phyloP scores from a whole-genome alignment of 129 eudicot genomes.

The Lonicera japonica region DNA sequence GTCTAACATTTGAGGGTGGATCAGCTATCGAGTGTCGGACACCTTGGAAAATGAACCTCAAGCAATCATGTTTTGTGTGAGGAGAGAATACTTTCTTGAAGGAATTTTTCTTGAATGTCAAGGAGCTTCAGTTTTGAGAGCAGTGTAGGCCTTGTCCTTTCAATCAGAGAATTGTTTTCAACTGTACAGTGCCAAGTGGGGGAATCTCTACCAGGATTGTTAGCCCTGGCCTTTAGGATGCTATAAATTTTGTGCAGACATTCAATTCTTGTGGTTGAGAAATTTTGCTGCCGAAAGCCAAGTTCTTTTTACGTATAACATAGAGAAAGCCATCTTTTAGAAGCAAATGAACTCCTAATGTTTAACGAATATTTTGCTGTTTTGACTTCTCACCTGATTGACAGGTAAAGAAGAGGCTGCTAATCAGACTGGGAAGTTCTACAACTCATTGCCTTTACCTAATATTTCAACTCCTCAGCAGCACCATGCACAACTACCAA shows the following conservation, averaged over 20 bases:
- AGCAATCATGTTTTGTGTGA: too few species aligned
- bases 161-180: too few species aligned
- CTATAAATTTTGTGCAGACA: background rate
- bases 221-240: background rate
- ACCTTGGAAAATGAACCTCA: too few species aligned
- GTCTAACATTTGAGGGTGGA: too few species aligned
- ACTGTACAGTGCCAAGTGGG: too few species aligned
- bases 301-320: conserved; percentile 2
- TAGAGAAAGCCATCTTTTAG: background rate
- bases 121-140: too few species aligned
- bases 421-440: conserved; percentile 35
- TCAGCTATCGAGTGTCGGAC: too few species aligned
- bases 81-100: too few species aligned
- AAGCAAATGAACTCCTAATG: background rate
- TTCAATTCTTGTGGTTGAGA: background rate
- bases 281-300: conserved; percentile 1
- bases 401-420: conserved; percentile 68
- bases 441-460: conserved; percentile 39
- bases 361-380: conserved; percentile 11
- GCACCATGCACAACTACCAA: conserved; percentile 38
- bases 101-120: too few species aligned
- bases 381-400: conserved; percentile 34
- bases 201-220: background rate
- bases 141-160: too few species aligned
- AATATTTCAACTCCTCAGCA: conserved; percentile 44